Percentiles rank a stretch among this genome's conserved stretches.
Conservation (phyloP, 169 alveolate species). For the Eimeria necatrix region DNA sequence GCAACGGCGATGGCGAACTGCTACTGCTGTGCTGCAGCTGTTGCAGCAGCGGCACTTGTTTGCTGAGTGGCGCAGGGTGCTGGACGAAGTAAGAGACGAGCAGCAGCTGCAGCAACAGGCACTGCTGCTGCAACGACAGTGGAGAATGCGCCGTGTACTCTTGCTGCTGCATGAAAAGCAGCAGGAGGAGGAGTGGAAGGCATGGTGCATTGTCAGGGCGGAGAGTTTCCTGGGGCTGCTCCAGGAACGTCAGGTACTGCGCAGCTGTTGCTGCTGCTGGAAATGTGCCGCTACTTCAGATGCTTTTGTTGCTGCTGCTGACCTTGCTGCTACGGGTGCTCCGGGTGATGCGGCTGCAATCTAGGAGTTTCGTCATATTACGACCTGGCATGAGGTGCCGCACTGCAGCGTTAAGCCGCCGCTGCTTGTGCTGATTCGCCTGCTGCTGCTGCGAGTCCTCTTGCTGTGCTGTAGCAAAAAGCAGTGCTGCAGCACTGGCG, state of each 20-base stretch:
- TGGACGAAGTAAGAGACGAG: conserved; percentile 7
- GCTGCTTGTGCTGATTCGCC: neutral
- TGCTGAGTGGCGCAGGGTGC: conserved; percentile 31
- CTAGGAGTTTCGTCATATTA: neutral
- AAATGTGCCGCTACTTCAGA: neutral
- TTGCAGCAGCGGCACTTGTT: conserved; percentile 42
- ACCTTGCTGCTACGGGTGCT: neutral
- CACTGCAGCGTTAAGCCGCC: neutral
- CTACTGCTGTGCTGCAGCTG: conserved; percentile 35
- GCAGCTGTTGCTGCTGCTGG: conserved; percentile 29
- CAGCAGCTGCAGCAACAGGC: conserved; percentile 70
- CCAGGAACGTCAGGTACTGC: conserved; percentile 28
- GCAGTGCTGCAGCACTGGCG: conserved; percentile 45
- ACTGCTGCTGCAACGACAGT: conserved; percentile 29
- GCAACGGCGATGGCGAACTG: neutral
- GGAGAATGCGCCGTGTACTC: conserved; percentile 33
- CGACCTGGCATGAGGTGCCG: no score
- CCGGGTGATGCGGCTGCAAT: neutral
- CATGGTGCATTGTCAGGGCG: conserved; percentile 3
- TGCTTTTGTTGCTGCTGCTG: neutral
- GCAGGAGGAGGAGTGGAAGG: conserved; percentile 43
- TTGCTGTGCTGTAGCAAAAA: conserved; percentile 37
- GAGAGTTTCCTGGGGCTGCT: conserved; percentile 2
- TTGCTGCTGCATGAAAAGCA: conserved; percentile 43
- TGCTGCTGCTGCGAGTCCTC: conserved; percentile 20